Evolutionary conservation across 768 basidiomycete genomes (phyloP).

Genomic region (Suillus hirtellus): DNA sequence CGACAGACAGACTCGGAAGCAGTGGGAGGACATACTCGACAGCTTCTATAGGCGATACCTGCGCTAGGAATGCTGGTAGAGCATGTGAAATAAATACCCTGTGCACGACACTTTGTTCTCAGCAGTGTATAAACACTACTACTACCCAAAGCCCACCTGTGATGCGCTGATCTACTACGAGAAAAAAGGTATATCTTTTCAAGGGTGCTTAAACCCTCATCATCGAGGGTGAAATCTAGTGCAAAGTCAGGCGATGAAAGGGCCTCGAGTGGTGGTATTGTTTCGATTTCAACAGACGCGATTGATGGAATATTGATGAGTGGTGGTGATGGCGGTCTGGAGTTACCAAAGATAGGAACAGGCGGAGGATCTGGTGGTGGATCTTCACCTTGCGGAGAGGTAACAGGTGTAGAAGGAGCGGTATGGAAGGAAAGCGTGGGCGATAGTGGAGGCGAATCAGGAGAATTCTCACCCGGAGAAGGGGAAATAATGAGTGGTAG

Average conservation of each 20-base stretch:
- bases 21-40: slow-evolving; percentile 92
- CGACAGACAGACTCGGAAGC: slow-evolving; percentile 81
- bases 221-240: slow-evolving; percentile 56
- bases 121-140: slow-evolving; percentile 22
- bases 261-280: slow-evolving; percentile 27
- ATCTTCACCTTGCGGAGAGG: slow-evolving; percentile 41
- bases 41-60: slow-evolving; percentile 83
- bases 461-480: slow-evolving; percentile 35
- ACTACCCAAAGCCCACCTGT: slow-evolving; percentile 39
- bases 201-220: slow-evolving; percentile 78
- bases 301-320: slow-evolving; percentile 22
- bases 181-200: slow-evolving; percentile 93
- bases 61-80: slow-evolving; percentile 72
- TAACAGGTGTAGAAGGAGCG: slow-evolving; percentile 48
- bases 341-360: slow-evolving; percentile 20
- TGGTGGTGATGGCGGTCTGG: slow-evolving; percentile 28
- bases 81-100: slow-evolving; percentile 84
- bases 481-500: slow-evolving; percentile 36
- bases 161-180: slow-evolving; percentile 68
- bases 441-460: slow-evolving; percentile 39
- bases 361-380: slow-evolving; percentile 26
- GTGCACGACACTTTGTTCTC: slow-evolving; percentile 5
- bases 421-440: slow-evolving; percentile 46
- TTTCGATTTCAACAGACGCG: slow-evolving; percentile 30
- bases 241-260: slow-evolving; percentile 31